Evolutionary conservation across 2,329 filamentous ascomycete genomes (phyloP).

Genomic region (Rhinocladiella mackenziei): DNA sequence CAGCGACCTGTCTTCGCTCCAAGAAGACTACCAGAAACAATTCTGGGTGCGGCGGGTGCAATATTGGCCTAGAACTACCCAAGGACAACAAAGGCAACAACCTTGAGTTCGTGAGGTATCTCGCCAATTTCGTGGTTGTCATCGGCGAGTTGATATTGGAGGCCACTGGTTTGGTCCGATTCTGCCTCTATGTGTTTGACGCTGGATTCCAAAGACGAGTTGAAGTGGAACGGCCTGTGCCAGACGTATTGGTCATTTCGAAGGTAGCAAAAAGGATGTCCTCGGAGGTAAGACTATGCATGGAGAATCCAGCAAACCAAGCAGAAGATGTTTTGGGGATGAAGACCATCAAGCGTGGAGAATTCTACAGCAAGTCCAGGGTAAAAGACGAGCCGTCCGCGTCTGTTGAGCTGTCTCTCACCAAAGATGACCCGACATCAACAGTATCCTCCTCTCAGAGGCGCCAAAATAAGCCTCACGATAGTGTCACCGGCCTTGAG

Average conservation of each 20-base stretch:
- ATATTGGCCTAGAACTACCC: not conserved
- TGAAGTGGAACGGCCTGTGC: constrained; percentile 3
- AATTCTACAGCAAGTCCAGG: constrained; percentile 3
- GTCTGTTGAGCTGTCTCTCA: not conserved
- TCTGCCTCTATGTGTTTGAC: constrained; percentile 5
- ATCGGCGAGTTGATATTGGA: constrained; percentile 4
- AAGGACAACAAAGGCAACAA: constrained; percentile 4
- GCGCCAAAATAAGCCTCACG: not conserved
- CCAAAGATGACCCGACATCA: not conserved
- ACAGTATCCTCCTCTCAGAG: not conserved
- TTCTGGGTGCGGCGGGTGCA: not conserved
- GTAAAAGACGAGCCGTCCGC: constrained; percentile 1
- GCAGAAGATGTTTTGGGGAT: not conserved
- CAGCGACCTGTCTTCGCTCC: constrained; percentile 3
- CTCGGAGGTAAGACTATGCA: not conserved
- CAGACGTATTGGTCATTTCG: constrained; percentile 1
- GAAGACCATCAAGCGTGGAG: not conserved
- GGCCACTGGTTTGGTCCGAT: constrained; percentile 2
- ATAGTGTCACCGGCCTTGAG: not conserved
- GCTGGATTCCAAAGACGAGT: not conserved
- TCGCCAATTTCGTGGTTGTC: not conserved
- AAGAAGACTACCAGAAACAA: not conserved
- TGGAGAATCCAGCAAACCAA: not conserved
- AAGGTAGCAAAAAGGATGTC: constrained; percentile 3
- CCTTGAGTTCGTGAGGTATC: not conserved